These are phyloP conservation scores for Penicillium sp. DNA, from an alignment of 2,329 filamentous ascomycete species.

Conservation along the genomic window DNA sequence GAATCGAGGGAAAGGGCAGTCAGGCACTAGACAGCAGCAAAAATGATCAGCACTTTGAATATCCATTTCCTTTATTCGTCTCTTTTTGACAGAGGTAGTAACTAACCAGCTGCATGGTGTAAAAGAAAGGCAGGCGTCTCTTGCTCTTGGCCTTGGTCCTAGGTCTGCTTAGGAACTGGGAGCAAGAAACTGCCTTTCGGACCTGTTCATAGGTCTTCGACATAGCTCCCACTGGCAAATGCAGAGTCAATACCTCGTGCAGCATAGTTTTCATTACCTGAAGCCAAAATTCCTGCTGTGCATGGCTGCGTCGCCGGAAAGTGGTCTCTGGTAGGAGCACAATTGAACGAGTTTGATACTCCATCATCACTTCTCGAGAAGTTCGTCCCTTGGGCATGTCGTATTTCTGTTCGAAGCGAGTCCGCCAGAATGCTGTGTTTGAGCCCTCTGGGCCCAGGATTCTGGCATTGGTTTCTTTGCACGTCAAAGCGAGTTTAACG, in stretches of 20 bases:
- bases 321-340: constrained; percentile 31
- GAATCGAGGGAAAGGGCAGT: constrained; percentile 37
- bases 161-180: constrained; percentile 27
- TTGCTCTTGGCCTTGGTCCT: constrained; percentile 8
- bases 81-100: neutral
- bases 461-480: constrained; percentile 22
- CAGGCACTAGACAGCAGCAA: constrained; percentile 27
- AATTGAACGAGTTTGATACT: constrained; percentile 38
- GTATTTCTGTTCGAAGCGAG: constrained; percentile 34
- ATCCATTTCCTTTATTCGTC: neutral
- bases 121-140: constrained; percentile 17
- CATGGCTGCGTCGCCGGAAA: constrained; percentile 20
- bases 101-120: constrained; percentile 33
- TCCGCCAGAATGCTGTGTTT: constrained; percentile 36
- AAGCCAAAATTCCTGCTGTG: constrained; percentile 31
- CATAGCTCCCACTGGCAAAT: neutral
- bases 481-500: constrained; percentile 28
- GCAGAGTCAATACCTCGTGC: constrained; percentile 20
- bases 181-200: constrained; percentile 13
- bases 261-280: constrained; percentile 32
- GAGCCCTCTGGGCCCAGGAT: constrained; percentile 26
- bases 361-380: constrained; percentile 27
- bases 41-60: constrained; percentile 9
- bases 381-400: constrained; percentile 27
- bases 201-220: constrained; percentile 28